Conservation (phyloP, 2,329 filamentous ascomycete species). For the Dothistroma pini region DNA sequence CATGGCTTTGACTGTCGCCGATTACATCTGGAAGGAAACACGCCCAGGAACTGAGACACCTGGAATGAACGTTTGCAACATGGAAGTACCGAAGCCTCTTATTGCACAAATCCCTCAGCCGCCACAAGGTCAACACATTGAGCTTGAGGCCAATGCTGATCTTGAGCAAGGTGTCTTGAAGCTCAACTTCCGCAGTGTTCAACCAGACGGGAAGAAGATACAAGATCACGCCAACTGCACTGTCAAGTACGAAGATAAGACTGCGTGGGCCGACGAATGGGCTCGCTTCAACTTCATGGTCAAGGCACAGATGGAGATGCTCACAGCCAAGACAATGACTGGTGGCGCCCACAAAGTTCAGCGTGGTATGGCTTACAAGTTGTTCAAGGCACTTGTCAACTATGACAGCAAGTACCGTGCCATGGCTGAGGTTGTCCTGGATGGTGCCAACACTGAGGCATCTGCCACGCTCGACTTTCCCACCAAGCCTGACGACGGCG, state of each 20-base stretch:
- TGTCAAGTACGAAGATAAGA: conserved; percentile 58
- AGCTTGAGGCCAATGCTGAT: conserved; percentile 59
- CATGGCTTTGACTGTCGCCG: conserved; percentile 61
- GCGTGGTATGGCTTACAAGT: conserved; percentile 74
- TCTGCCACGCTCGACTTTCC: conserved; percentile 54
- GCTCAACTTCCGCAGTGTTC: conserved; percentile 55
- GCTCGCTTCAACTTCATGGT: conserved; percentile 61
- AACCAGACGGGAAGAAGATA: conserved; percentile 56
- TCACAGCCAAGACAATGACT: conserved; percentile 61
- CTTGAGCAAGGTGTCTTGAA: conserved; percentile 53
- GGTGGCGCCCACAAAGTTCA: conserved; percentile 70
- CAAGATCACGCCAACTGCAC: conserved; percentile 60
- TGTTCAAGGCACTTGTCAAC: conserved; percentile 57
- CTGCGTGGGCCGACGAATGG: conserved; percentile 62
- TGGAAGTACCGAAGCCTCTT: conserved; percentile 68
- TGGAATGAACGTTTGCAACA: conserved; percentile 61
- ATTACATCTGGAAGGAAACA: conserved; percentile 64
- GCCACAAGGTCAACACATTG: conserved; percentile 55
- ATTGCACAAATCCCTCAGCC: conserved; percentile 54
- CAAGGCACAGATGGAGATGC: conserved; percentile 57
- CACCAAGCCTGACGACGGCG: conserved; percentile 51
- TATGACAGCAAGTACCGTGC: conserved; percentile 56
- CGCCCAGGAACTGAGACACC: conserved; percentile 55
- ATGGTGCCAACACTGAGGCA: conserved; percentile 54
- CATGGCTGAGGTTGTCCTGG: conserved; percentile 57